Base-by-base conservation (phyloP, 2,329 filamentous ascomycete species). In the Colletotrichum sp. region DNA sequence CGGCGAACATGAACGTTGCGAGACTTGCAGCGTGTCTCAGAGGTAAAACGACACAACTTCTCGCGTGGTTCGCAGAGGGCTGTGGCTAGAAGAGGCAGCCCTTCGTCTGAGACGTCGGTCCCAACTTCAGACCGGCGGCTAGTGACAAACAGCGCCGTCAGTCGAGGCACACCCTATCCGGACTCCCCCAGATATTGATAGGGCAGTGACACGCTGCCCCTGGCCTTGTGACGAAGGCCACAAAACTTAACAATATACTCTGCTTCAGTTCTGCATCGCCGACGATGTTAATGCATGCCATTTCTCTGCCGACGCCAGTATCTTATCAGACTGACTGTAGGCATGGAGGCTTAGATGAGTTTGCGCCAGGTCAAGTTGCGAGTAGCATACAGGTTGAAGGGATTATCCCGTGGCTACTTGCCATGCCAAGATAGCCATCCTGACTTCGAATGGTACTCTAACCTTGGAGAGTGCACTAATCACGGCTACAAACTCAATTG, bases 401-500 rank as follows among this genome's bases (percentile, higher is more conserved):
- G 59, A 62, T n/a, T 24, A n/a, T 21, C 18, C n/a, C 10, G 28
- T 32, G n/a, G 30, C 24, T 59, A 16, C 18, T 28, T 28, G 21
- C 55, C 21, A 59, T 28, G 55, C 59, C 59, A 62, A 62, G 30
- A 62, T 21, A 32, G 18, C 30, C 59, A 36, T 32, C 18, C 59
- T 32, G 18, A 21, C 28, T 62, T 32, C 21, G 30, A 21, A 62
- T 62, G 59, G 30, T 7, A 9, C 59, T 32, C 59, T 32, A 24
- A 30, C 13, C 44, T 16, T 10, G 36, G 13, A 28, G 34, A 18
- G 8, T 49, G 36, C 36, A n/a, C 57, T n/a, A 55, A 16, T 44
- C 60, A 32, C 55, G 26, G 24, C 30, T 8, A 24, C 26, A 44
- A 76, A 76, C 63, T 67, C 73, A 73, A 73, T 73, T 76, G 16